Conservation (phyloP, 2,329 filamentous ascomycete species). For the Emmonsiellopsis sp. region DNA sequence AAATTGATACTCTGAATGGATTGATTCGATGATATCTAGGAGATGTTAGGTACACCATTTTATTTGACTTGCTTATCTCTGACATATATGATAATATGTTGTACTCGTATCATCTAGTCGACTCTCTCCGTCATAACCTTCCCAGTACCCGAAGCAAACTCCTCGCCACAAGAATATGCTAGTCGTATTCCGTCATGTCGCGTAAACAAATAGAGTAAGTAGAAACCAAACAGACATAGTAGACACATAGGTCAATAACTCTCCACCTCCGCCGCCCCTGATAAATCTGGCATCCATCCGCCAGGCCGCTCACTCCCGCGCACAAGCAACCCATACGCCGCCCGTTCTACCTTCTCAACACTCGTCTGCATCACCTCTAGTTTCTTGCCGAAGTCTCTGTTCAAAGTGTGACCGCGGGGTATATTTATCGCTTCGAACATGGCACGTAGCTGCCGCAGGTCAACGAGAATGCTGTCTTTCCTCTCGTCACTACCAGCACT, state of each 20-base stretch:
- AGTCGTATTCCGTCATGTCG: background rate
- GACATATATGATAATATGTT: no score
- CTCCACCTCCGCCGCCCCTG: constrained; percentile 31
- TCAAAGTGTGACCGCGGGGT: constrained; percentile 43
- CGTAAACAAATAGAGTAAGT: background rate
- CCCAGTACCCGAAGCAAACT: no score
- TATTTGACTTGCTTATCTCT: no score
- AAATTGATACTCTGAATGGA: no score
- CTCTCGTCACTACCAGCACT: constrained; percentile 11
- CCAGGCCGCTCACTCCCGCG: constrained; percentile 80
- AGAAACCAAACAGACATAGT: background rate
- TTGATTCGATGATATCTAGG: no score
- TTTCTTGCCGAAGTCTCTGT: constrained; percentile 64
- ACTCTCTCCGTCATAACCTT: background rate
- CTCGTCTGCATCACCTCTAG: constrained; percentile 76
- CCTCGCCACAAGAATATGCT: no score
- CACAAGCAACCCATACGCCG: constrained; percentile 79
- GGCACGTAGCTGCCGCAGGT: constrained; percentile 69
- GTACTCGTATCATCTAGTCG: no score
- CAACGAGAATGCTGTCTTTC: constrained; percentile 61
- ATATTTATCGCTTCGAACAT: constrained; percentile 65
- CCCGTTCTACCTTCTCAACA: constrained; percentile 86
- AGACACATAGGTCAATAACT: constrained; percentile 21
- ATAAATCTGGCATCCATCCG: constrained; percentile 80
- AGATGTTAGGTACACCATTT: no score